Conservation (phyloP, 192 early-diverging fungal species). For the Linnemannia exigua region DNA sequence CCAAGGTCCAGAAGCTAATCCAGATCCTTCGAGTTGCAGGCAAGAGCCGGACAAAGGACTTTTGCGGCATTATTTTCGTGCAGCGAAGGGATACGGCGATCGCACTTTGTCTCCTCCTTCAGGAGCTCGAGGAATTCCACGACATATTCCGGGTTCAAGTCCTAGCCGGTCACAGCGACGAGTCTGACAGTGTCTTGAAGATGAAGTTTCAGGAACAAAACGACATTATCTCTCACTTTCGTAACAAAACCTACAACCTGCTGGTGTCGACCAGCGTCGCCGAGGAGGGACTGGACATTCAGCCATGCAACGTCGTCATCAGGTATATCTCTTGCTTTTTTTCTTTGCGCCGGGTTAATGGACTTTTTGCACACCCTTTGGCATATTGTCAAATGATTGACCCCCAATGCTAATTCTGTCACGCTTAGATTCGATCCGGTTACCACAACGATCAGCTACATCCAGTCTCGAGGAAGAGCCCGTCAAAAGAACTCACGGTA, state of each 20-base stretch:
- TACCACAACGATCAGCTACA: constrained; percentile 79
- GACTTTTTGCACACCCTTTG: too few relatives aligned
- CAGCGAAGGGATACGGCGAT: constrained; percentile 78
- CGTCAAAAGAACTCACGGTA: constrained; percentile 80
- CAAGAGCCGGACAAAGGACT: constrained; percentile 48
- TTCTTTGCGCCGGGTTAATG: neutral
- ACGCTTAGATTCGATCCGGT: constrained; percentile 79
- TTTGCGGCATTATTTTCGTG: constrained; percentile 94
- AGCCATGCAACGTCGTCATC: constrained; percentile 90
- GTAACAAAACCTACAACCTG: constrained; percentile 76
- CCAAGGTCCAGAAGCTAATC: constrained; percentile 80
- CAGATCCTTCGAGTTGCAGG: constrained; percentile 63
- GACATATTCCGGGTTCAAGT: constrained; percentile 60
- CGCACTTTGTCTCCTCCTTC: constrained; percentile 67
- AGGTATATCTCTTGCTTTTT: constrained; percentile 59
- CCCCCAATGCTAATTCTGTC: too few relatives aligned
- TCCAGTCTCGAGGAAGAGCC: constrained; percentile 93
- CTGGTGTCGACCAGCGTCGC: constrained; percentile 94
- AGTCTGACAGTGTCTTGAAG: constrained; percentile 51
- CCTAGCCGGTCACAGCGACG: constrained; percentile 72
- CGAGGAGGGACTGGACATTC: constrained; percentile 96
- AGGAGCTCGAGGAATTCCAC: constrained; percentile 67
- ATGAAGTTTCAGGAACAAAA: constrained; percentile 71
- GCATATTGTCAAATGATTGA: too few relatives aligned
- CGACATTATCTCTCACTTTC: constrained; percentile 76